Conservation (phyloP, 352 stramenopile species). For the Phytophthora kernoviae region DNA sequence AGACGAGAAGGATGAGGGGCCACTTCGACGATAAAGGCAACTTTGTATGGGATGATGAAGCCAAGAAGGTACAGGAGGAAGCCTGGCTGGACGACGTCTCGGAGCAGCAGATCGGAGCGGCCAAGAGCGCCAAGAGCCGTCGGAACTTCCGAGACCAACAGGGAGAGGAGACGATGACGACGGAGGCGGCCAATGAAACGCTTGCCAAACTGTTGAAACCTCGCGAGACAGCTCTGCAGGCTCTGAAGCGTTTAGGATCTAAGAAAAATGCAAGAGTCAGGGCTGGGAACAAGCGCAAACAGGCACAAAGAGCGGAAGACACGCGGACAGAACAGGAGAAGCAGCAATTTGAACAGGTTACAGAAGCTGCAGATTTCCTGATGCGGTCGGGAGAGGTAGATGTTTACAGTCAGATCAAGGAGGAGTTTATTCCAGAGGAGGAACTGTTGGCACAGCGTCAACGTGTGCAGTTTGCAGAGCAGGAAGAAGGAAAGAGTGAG, state of each 20-base stretch:
- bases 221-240: constrained; percentile 80
- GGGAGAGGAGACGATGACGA: constrained; percentile 58
- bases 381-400: constrained; percentile 80
- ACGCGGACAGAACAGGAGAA: constrained; percentile 73
- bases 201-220: constrained; percentile 62
- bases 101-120: constrained; percentile 73
- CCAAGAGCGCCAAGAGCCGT: constrained; percentile 64
- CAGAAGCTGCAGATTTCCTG: constrained; percentile 79
- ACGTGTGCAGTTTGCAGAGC: constrained; percentile 37
- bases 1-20: constrained; percentile 85
- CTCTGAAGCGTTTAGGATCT: constrained; percentile 70
- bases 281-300: constrained; percentile 63
- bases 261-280: constrained; percentile 43
- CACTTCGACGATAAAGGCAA: constrained; percentile 82
- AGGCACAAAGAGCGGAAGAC: constrained; percentile 34
- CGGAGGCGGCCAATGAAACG: constrained; percentile 55
- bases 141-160: constrained; percentile 64
- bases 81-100: constrained; percentile 80
- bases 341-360: constrained; percentile 80
- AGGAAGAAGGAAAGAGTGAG: constrained; percentile 56
- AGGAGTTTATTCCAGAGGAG: constrained; percentile 78
- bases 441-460: constrained; percentile 54
- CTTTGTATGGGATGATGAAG: constrained; percentile 83
- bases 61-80: constrained; percentile 80
- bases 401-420: constrained; percentile 81